Conservation (phyloP, 1,284 basidiomycete genomes). For the Golubevia pallescens region DNA sequence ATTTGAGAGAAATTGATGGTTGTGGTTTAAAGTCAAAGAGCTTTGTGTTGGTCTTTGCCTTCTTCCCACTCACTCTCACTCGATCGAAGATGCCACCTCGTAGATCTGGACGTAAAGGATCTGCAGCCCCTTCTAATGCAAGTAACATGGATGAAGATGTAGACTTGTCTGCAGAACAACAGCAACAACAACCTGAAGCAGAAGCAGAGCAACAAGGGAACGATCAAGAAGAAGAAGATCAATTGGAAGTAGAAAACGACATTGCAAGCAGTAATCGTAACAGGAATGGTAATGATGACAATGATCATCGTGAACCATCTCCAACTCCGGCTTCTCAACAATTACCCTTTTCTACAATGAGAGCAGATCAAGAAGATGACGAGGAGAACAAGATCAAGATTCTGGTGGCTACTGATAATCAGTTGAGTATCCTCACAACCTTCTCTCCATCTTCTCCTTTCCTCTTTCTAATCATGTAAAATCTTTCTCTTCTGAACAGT, state of each 20-base stretch:
- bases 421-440: constrained; percentile 12
- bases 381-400: constrained; percentile 10
- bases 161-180: neutral
- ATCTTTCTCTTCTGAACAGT: constrained; percentile 69
- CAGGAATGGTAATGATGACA: neutral
- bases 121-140: too few relatives aligned
- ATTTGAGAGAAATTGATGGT: too few relatives aligned
- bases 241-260: neutral
- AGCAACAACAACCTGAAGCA: neutral
- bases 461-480: too few relatives aligned
- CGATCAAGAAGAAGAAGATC: neutral
- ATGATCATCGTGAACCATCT: neutral
- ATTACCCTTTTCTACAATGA: constrained; percentile 16
- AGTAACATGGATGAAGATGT: too few relatives aligned
- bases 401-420: constrained; percentile 56
- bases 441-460: constrained; percentile 1
- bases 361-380: constrained; percentile 37
- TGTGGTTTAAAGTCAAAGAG: too few relatives aligned
- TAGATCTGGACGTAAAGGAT: too few relatives aligned
- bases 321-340: neutral
- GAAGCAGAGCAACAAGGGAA: neutral
- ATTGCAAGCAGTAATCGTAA: neutral
- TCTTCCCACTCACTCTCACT: too few relatives aligned
- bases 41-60: too few relatives aligned
- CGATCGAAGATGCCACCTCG: too few relatives aligned